Evolutionary conservation across 805 yeast genomes (phyloP).

Genomic region (Lipomyces orientalis): DNA sequence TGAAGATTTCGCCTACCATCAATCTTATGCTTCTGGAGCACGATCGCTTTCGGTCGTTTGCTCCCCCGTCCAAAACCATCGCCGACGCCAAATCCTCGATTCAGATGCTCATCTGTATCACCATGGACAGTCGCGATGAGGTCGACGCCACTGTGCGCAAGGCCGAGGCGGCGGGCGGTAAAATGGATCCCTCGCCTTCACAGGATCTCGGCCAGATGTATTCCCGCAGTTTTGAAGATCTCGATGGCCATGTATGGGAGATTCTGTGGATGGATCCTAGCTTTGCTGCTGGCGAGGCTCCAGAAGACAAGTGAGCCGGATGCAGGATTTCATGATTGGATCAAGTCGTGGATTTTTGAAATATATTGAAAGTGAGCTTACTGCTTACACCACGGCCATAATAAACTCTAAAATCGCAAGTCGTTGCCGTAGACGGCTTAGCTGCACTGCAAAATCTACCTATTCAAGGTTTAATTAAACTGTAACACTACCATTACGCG

Average conservation of each 20-base stretch:
- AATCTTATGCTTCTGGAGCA: conserved; percentile 5
- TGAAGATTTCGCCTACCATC: background rate
- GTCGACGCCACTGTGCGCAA: conserved; percentile 5
- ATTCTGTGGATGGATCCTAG: conserved; percentile 11
- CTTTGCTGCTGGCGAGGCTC: background rate
- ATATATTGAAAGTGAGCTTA: background rate
- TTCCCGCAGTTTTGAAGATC: conserved; percentile 11
- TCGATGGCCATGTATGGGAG: conserved; percentile 12
- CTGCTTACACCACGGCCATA: background rate
- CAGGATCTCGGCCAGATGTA: conserved; percentile 13
- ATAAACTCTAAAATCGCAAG: background rate
- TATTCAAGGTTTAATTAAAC: background rate
- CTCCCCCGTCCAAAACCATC: background rate
- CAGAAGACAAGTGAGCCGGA: conserved; percentile 10
- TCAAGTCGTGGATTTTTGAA: background rate
- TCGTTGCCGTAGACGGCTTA: background rate
- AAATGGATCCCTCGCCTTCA: conserved; percentile 9
- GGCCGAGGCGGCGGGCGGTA: conserved; percentile 9
- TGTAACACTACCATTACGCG: background rate
- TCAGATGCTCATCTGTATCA: conserved; percentile 14
- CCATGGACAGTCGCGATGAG: conserved; percentile 10
- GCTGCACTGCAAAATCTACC: accelerated
- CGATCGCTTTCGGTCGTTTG: conserved; percentile 2
- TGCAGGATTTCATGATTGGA: conserved; percentile 4
- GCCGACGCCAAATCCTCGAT: conserved; percentile 14